Percentiles rank a stretch among this genome's conserved stretches.
Evolutionary conservation across 306 rosid genomes (phyloP).

Genomic region (Crotalaria pallida): DNA sequence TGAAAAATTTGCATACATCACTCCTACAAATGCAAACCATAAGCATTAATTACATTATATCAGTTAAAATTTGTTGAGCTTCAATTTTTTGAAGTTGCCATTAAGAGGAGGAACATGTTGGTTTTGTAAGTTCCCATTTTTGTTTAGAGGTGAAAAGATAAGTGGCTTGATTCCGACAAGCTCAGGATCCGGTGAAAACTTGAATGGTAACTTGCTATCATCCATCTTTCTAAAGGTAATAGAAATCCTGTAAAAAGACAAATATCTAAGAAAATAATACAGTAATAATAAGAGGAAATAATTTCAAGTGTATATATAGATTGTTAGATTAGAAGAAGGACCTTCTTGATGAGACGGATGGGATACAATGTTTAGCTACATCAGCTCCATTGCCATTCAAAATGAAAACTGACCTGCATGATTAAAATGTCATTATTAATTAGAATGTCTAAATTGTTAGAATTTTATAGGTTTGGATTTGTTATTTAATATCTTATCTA

Average conservation of each 20-base stretch:
- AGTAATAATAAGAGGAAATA: not conserved
- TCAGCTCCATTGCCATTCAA: slow-evolving; percentile 54
- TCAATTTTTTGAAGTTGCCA: not conserved
- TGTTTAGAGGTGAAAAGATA: not conserved
- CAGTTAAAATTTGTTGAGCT: not conserved
- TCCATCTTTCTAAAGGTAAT: slow-evolving; percentile 67
- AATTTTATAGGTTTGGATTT: too few relatives aligned
- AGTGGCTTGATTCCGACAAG: slow-evolving; percentile 36
- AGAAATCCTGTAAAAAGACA: slow-evolving; percentile 44
- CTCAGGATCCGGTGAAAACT: slow-evolving; percentile 34
- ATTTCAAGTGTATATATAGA: not conserved
- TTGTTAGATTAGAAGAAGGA: not conserved
- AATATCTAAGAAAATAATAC: not conserved
- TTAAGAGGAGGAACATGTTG: too few relatives aligned
- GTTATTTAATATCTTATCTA: too few relatives aligned
- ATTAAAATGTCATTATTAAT: not conserved
- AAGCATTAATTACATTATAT: not conserved
- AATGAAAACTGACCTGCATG: slow-evolving; percentile 47
- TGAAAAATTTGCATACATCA: not conserved
- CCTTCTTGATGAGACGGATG: slow-evolving; percentile 50
- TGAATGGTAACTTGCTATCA: slow-evolving; percentile 36
- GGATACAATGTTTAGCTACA: slow-evolving; percentile 50
- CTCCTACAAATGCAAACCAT: not conserved
- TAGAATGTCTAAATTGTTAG: too few relatives aligned
- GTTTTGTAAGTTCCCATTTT: not conserved